Evolutionary conservation across 78 protist species (phyloP), one percentile per base, ranked within the genome.

Genomic region (Dictyostelium firmibasis): DNA sequence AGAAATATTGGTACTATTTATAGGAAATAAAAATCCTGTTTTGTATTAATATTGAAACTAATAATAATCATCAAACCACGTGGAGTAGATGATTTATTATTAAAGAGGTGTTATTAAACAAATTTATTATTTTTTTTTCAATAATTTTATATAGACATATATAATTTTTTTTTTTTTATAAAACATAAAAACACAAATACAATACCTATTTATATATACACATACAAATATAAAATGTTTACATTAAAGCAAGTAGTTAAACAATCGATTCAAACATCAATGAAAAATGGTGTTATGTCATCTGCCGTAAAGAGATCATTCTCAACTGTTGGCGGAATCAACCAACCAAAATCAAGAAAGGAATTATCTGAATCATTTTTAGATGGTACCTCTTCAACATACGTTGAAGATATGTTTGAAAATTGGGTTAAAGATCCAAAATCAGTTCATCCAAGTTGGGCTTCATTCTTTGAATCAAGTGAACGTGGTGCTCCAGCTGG

Each of bases 291-390:
- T 69, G 29, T 69, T 2, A 69, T 14, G 36, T 69, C 77, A 69
- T 25, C 77, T 69, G 18, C 36, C 20, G 35, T 69, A 29, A 69
- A 69, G 38, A 83, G 78, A 64, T 10, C 31, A 10, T 86, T 50
- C 25, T 18, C 57, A 44, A 44, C n/a, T 9, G 57, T 27, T 36
- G 29, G 33, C 7, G 47, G 78, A n/a, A n/a, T 64, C n/a, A 69
- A 84, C 38, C 84, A 75, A 38, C 92, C 96, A 75, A 79, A 81
- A 79, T 87, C 96, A 20, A 84, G 86, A 76, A 85, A 94, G 20
- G 91, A 94, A 57, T 78, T 94, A 44, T 94, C 96, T 14, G 96
- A 94, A 67, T 77, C 93, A 36, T 94, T 94, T 69, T 44, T 94
- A 14, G 92, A 83, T 74, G 96, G 96, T 38, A 85, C 96, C 20